Evolutionary conservation across 805 yeast species (phyloP).

Genomic region (Cyberlindnera maritima): DNA sequence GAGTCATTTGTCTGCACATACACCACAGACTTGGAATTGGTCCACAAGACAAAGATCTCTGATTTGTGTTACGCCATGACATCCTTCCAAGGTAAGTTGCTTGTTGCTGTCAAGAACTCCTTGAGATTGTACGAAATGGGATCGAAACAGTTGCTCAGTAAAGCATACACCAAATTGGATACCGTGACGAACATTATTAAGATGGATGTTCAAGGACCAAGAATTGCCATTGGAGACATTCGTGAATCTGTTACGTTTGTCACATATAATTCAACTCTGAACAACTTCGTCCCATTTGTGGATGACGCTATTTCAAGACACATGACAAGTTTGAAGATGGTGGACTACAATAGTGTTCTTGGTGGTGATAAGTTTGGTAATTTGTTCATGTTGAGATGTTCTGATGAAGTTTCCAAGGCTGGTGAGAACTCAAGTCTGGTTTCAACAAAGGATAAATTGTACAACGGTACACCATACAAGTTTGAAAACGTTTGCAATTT

Average conservation of each 20-base stretch:
- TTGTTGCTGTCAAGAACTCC: conserved; percentile 53
- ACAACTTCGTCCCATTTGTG: conserved; percentile 58
- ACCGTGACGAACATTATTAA: conserved; percentile 49
- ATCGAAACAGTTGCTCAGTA: conserved; percentile 70
- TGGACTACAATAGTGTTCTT: conserved; percentile 75
- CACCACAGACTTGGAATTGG: conserved; percentile 40
- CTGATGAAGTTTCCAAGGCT: conserved; percentile 45
- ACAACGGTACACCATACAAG: conserved; percentile 54
- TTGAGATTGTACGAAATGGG: conserved; percentile 74
- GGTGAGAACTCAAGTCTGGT: conserved; percentile 45
- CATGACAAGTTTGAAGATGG: conserved; percentile 52
- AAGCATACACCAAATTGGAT: conserved; percentile 47
- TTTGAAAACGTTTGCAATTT: conserved; percentile 53
- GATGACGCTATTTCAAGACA: conserved; percentile 71
- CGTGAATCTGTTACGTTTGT: conserved; percentile 60
- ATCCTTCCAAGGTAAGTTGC: conserved; percentile 55
- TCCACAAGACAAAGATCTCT: conserved; percentile 62
- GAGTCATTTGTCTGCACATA: conserved; percentile 26
- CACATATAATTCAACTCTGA: conserved; percentile 45
- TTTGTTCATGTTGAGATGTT: conserved; percentile 62
- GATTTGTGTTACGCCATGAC: conserved; percentile 45
- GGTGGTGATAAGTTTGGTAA: conserved; percentile 92
- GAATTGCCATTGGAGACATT: conserved; percentile 72
- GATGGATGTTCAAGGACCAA: conserved; percentile 47
- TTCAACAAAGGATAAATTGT: conserved; percentile 29